Evolutionary conservation across 441 rosid genomes (phyloP).

Genomic region (Euphorbia schlechtendalii): DNA sequence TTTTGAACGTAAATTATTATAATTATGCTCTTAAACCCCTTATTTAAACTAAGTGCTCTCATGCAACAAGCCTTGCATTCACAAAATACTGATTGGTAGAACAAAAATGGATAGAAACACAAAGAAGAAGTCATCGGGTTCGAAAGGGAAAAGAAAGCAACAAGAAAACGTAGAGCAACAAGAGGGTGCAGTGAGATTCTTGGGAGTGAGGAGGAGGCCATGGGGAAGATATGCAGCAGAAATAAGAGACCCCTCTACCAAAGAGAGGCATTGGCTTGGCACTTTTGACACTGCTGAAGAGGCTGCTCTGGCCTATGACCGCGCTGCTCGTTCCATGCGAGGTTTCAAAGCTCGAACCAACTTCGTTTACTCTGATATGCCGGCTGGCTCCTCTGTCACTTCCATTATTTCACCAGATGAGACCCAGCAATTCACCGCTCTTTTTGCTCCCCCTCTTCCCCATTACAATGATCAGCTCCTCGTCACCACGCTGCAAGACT

Average conservation of each 20-base stretch:
- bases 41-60: constrained; percentile 16
- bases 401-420: constrained; percentile 70
- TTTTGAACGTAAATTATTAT: neutral
- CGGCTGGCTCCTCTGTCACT: constrained; percentile 67
- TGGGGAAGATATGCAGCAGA: constrained; percentile 90
- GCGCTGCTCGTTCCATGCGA: constrained; percentile 78
- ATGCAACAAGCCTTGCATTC: too few species aligned
- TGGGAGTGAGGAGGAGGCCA: constrained; percentile 77
- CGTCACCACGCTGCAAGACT: constrained; percentile 22
- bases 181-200: constrained; percentile 24
- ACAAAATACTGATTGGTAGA: too few species aligned
- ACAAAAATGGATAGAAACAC: too few species aligned
- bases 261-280: constrained; percentile 84
- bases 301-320: constrained; percentile 80
- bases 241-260: constrained; percentile 75
- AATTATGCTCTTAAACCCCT: neutral
- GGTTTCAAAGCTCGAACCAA: constrained; percentile 72
- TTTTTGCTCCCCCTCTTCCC: constrained; percentile 27
- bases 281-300: constrained; percentile 80
- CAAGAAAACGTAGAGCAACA: neutral
- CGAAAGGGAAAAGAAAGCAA: constrained; percentile 27
- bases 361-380: constrained; percentile 75
- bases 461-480: constrained; percentile 18
- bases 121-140: too few species aligned
- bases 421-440: constrained; percentile 37